Conservation (phyloP, 371 early-diverging fungal genomes). For the Paramicrosporidium saccamoebae region DNA sequence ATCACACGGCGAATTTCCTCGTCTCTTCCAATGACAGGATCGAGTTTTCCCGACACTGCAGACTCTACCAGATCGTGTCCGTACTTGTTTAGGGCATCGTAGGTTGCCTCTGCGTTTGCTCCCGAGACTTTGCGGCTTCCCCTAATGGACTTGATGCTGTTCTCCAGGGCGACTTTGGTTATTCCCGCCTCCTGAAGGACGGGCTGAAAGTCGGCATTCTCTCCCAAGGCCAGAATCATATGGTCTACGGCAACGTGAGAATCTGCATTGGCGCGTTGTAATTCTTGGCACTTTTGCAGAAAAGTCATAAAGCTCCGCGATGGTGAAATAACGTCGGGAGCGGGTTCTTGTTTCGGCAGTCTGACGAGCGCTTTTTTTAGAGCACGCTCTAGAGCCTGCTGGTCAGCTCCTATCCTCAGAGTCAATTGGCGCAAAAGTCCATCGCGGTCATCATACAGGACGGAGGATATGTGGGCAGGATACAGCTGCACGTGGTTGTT, state of each 20-base stretch:
- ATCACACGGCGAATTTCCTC: conserved; percentile 33
- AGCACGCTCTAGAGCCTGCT: conserved; percentile 25
- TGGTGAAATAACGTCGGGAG: conserved; percentile 15
- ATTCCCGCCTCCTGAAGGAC: conserved; percentile 29
- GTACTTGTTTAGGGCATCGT: conserved; percentile 52
- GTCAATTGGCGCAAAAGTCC: conserved; percentile 26
- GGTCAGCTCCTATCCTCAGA: conserved; percentile 46
- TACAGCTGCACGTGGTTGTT: conserved; percentile 31
- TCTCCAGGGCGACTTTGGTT: conserved; percentile 25
- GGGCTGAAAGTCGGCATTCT: conserved; percentile 16
- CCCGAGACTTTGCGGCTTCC: conserved; percentile 52
- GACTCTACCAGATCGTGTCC: conserved; percentile 38
- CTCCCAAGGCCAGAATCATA: conserved; percentile 36
- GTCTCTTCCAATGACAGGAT: conserved; percentile 46
- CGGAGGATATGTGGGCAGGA: conserved; percentile 42
- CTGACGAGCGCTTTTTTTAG: conserved; percentile 33
- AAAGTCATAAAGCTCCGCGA: conserved; percentile 13
- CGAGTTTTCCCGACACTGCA: conserved; percentile 26
- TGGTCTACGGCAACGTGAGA: conserved; percentile 59
- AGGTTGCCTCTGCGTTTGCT: conserved; percentile 42
- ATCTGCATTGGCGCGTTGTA: conserved; percentile 46
- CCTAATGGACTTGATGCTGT: conserved; percentile 36
- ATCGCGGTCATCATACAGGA: conserved; percentile 37
- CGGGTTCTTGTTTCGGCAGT: conserved; percentile 51
- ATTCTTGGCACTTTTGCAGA: conserved; percentile 25